These are phyloP conservation scores for Hanseniaspora uvarum DNA, from an alignment of 1,139 yeast species.

Conservation along the genomic window DNA sequence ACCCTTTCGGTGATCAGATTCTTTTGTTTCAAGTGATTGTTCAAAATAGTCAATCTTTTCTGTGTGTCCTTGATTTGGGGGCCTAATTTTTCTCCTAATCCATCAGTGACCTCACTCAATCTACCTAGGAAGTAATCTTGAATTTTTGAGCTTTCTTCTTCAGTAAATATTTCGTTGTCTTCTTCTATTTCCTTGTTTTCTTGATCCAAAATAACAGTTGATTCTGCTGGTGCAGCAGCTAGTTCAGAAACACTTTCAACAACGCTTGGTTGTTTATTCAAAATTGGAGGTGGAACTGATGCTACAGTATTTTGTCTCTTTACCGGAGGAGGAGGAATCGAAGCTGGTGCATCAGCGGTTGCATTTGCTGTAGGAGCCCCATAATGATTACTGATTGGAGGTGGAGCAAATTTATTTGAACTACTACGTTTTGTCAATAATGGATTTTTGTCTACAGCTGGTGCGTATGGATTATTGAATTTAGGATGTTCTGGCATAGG, in stretches of 20 bases:
- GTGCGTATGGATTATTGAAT: conserved; percentile 35
- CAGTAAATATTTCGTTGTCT: conserved; percentile 40
- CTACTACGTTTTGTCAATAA: conserved; percentile 21
- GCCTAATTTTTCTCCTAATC: conserved; percentile 61
- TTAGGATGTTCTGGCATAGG: conserved; percentile 23
- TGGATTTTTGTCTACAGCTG: conserved; percentile 25
- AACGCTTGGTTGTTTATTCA: conserved; percentile 17
- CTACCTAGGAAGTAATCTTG: conserved; percentile 45
- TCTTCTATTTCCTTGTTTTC: conserved; percentile 49
- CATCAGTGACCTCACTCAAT: conserved; percentile 56
- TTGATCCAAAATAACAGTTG: conserved; percentile 50
- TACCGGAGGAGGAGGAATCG: conserved; percentile 30
- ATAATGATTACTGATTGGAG: conserved; percentile 11
- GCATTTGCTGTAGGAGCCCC: conserved; percentile 13
- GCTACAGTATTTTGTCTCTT: conserved; percentile 21
- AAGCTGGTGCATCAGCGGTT: conserved; percentile 21
- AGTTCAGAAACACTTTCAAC: background rate
- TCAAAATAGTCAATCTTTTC: conserved; percentile 65
- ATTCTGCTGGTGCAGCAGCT: conserved; percentile 36
- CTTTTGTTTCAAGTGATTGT: conserved; percentile 68
- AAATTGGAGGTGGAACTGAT: conserved; percentile 17
- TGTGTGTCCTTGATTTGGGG: conserved; percentile 76
- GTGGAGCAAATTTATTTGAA: conserved; percentile 32
- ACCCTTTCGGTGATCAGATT: conserved; percentile 47
- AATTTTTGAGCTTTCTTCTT: conserved; percentile 44